These are phyloP conservation scores for Ogataea naganishii DNA, from an alignment of 805 yeast species.

Conservation along the genomic window DNA sequence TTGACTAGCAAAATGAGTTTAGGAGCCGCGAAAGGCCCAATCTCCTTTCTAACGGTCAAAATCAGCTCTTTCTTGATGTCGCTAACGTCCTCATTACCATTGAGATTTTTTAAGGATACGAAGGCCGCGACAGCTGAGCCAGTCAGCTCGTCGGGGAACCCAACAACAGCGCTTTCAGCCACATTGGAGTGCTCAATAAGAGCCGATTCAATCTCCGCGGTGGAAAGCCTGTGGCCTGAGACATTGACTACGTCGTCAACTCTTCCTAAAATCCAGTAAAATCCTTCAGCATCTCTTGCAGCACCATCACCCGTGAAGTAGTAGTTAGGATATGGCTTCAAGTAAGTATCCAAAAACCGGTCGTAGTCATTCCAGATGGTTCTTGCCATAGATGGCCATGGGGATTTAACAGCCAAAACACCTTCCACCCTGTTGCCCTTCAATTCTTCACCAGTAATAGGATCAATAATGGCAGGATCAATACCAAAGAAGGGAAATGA, in stretches of 20 bases:
- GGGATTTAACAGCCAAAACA: constrained; percentile 58
- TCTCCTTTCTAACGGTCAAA: constrained; percentile 65
- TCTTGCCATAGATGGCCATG: constrained; percentile 87
- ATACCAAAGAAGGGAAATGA: constrained; percentile 82
- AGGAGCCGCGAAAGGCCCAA: constrained; percentile 85
- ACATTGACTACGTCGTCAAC: constrained; percentile 87
- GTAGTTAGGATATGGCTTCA: constrained; percentile 72
- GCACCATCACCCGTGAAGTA: constrained; percentile 91
- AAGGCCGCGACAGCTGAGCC: constrained; percentile 84
- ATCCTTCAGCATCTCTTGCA: constrained; percentile 77
- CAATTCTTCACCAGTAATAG: constrained; percentile 63
- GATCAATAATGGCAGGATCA: constrained; percentile 64
- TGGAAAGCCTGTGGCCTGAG: constrained; percentile 80
- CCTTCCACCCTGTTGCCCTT: constrained; percentile 70
- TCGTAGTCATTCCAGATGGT: constrained; percentile 71
- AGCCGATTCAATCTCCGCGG: constrained; percentile 84
- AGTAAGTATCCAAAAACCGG: constrained; percentile 71
- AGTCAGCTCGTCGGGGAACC: constrained; percentile 73
- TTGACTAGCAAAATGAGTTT: constrained; percentile 62
- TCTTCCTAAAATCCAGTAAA: constrained; percentile 79
- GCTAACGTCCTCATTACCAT: constrained; percentile 33
- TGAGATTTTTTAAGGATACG: constrained; percentile 58
- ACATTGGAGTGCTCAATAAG: constrained; percentile 62
- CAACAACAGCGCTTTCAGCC: constrained; percentile 78
- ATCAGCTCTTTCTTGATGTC: constrained; percentile 56